Base-by-base conservation (phyloP, 1,284 basidiomycete genomes). In the Anthracocystis setariae region DNA sequence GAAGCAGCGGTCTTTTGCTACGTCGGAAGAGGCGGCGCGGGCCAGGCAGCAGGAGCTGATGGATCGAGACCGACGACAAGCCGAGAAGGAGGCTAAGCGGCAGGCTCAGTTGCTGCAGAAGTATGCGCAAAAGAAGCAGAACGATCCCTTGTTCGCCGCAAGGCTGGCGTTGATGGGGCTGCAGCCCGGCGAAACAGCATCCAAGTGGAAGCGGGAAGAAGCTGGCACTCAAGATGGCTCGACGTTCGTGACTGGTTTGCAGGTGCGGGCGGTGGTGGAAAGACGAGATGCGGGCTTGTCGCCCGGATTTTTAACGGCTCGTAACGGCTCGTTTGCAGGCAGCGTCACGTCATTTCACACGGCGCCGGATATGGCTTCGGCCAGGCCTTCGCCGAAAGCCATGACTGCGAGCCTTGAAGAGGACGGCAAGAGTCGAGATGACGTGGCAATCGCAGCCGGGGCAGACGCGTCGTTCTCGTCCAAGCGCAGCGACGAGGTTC, bases 81-180 rank as follows among this genome's bases (percentile, higher is more conserved):
- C 51, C 1, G 63, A 61, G 9, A 66, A 56, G 52, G 74, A 76
- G 45, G 46, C 47, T 8, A 47, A 46, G 27, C 58, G 68, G 25
- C 66, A 73, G 45, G 52, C 50, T 8, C 54, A 65, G 18, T 43
- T 68, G 35, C 71, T 68, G 57, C 37, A 55, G 17, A 68, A 58
- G 53, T 74, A 76, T 38, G 74, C 74, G 18, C 53, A 50, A 18
- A 74, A 68, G 57, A 76, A 76, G 65, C 64, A 71, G 52, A 66
- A 46, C 25, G 74, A 76, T 47, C 74, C 74, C 20, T 39, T 76
- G 42, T 64, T 76, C 5, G 74, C 74, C 8, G 57, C 71, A 2
- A 57, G 74, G 10, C 48, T 76, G 35, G 74, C 74, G 10, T 62
- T 76, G 13, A 54, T 56, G 5, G 74, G 74, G 5, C 38, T 76